A percentile compares a stretch with the other conserved stretches of the same genome.
phyloP scores from a whole-genome alignment of 2,329 filamentous ascomycete genomes.

The Paradendryphiella salina region DNA sequence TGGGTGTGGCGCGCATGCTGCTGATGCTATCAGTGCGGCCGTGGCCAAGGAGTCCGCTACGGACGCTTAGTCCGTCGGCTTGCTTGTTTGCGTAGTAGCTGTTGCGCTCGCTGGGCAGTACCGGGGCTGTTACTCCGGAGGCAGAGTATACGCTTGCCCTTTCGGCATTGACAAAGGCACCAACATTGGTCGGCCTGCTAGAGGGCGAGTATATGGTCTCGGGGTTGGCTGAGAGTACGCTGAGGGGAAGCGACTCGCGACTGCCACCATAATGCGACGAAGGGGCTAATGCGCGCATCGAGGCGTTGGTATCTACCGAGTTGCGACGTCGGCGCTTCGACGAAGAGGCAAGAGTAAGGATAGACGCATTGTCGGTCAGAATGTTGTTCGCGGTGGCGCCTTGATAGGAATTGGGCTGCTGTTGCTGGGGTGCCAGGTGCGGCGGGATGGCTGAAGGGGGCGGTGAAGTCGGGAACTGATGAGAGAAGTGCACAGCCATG shows the following conservation, averaged over 20 bases:
- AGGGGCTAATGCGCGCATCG: conserved; percentile 79
- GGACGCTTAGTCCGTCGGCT: conserved; percentile 72
- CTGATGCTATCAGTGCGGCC: conserved; percentile 79
- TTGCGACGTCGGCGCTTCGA: conserved; percentile 76
- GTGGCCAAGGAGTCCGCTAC: conserved; percentile 77
- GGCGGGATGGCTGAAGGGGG: conserved; percentile 72
- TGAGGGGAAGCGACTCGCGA: conserved; percentile 76
- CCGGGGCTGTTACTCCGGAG: conserved; percentile 63
- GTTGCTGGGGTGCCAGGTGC: conserved; percentile 63
- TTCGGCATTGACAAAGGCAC: conserved; percentile 62
- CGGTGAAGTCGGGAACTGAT: conserved; percentile 58
- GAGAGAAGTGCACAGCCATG: conserved; percentile 58
- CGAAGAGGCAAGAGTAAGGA: conserved; percentile 80
- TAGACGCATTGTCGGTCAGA: conserved; percentile 82
- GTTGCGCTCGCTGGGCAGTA: conserved; percentile 73
- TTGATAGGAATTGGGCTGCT: conserved; percentile 70
- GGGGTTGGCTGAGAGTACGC: conserved; percentile 71
- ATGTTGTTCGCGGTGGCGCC: conserved; percentile 81
- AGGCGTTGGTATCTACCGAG: conserved; percentile 84
- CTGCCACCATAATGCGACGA: conserved; percentile 81
- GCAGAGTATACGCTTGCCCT: conserved; percentile 82
- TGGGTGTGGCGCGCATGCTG: conserved; percentile 62
- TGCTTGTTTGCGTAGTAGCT: conserved; percentile 71
- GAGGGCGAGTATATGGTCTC: conserved; percentile 57
- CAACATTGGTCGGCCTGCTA: conserved; percentile 55